Conservation (phyloP, 2,329 filamentous ascomycete genomes). For the Colletotrichum musae region DNA sequence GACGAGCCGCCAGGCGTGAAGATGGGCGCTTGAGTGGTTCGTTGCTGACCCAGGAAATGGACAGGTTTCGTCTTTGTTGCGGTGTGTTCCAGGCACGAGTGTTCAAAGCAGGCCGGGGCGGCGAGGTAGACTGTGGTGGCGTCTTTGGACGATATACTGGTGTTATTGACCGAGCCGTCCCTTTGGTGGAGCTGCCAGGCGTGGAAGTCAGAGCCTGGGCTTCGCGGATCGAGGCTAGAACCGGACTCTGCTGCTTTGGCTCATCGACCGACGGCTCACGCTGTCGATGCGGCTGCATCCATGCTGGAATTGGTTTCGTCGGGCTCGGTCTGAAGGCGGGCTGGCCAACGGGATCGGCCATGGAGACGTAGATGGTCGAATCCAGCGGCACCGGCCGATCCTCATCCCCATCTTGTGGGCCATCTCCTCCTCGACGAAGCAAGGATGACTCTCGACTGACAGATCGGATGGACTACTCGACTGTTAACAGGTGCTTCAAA, state of each 20-base stretch:
- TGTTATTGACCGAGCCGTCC: conserved; percentile 12
- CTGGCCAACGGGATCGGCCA: conserved; percentile 63
- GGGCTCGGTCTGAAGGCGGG: conserved; percentile 63
- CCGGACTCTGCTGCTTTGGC: neutral
- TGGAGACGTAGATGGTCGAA: conserved; percentile 64
- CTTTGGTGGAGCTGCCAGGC: conserved; percentile 15
- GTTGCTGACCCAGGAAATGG: conserved; percentile 51
- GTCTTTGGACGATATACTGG: neutral
- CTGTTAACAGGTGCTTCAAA: neutral
- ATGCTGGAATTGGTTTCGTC: conserved; percentile 66
- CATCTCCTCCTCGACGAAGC: conserved; percentile 10
- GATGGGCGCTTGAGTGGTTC: conserved; percentile 58
- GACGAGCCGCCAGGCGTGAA: conserved; percentile 47
- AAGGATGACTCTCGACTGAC: conserved; percentile 23
- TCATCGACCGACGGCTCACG: conserved; percentile 39
- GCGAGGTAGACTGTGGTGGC: conserved; percentile 22
- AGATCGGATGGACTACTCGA: conserved; percentile 16
- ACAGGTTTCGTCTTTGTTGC: conserved; percentile 21
- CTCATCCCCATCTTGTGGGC: conserved; percentile 14
- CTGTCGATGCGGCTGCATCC: conserved; percentile 54
- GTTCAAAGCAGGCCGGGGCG: neutral
- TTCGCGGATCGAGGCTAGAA: neutral
- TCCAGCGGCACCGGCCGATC: conserved; percentile 28
- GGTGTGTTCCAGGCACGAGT: neutral
- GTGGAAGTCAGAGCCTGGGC: conserved; percentile 18